Conservation (phyloP, 2,329 filamentous ascomycete species). For the Pestalotiopsis sp. region DNA sequence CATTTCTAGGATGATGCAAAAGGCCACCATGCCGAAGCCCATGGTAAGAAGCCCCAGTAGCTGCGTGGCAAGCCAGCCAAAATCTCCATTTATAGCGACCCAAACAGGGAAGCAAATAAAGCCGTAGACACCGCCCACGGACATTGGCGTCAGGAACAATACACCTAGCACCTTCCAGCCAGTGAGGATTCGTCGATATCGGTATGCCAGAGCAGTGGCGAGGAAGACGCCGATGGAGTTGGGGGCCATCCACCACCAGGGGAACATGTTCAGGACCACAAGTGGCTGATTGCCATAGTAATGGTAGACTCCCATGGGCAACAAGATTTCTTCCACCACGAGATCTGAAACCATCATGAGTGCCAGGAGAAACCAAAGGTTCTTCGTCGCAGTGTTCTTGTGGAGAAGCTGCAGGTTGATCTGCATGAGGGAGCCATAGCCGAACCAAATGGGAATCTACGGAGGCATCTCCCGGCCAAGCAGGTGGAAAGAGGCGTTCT, state of each 20-base stretch:
- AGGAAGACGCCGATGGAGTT: not conserved
- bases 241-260: not conserved
- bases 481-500: not conserved
- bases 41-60: not conserved
- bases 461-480: not conserved
- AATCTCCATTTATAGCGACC: not conserved
- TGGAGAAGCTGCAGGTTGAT: not conserved
- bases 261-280: not conserved
- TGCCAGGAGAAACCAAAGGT: not conserved
- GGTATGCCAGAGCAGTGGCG: not conserved
- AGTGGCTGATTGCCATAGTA: not conserved
- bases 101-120: not conserved
- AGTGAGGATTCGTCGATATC: not conserved
- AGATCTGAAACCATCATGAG: not conserved
- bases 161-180: not conserved
- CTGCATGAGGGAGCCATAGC: not conserved
- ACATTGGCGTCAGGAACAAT: not conserved
- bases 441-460: not conserved
- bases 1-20: not conserved
- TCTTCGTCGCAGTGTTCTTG: not conserved
- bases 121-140: not conserved
- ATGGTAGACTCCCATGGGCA: not conserved
- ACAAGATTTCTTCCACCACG: not conserved
- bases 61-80: not conserved
- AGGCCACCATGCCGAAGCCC: not conserved